Evolutionary conservation across 148 eudicot genomes (phyloP), one percentile per base, ranked within the genome.

Genomic region (Gaultheria prostrata): DNA sequence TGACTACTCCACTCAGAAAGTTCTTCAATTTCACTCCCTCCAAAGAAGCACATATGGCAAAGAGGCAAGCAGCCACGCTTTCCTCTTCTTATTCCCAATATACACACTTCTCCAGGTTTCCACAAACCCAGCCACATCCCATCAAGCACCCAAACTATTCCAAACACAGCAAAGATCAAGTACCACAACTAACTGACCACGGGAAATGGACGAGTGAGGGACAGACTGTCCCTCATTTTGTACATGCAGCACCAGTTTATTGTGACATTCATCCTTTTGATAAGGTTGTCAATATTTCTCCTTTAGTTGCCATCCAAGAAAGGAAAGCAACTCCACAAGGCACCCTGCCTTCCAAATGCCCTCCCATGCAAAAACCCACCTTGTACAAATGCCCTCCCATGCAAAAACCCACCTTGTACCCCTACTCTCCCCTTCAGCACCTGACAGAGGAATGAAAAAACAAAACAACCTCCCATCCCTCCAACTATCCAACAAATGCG

Each of bases 231-330:
- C 4, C 33, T 71, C 45, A 32, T 35, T 32, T 17, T 15, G 43
- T 32, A 71, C 76, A 35, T 71, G 45, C 43, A 71, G 46, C 76
- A 71, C 76, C 76, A 71, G 10, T 71, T 70, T 15, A 17, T 35
- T 32, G 18, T 5, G 0, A 39, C 46, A 32, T 35, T 32, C 46
- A n/a, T 71, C 76, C 76, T 32, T 32, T 15, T 32, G n/a, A 33
- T 17, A 35, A 33, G 76, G 76, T 17, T 35, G 76, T 71, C 46
- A 35, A 71, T 15, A 35, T 71, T 32, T 32, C 35, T 21, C 2
- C 75, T 14, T 35, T 46, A 32, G 46, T 17, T 9, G 6, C 46
- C 76, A 71, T 17, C 48, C 76, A 15, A 15, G n/a, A 45, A 17
- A 71, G 33, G 43, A 71, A 71, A 71, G 76, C 43, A 9, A 65